Conservation (phyloP, 208 protist species). For the Leishmania turanica region DNA sequence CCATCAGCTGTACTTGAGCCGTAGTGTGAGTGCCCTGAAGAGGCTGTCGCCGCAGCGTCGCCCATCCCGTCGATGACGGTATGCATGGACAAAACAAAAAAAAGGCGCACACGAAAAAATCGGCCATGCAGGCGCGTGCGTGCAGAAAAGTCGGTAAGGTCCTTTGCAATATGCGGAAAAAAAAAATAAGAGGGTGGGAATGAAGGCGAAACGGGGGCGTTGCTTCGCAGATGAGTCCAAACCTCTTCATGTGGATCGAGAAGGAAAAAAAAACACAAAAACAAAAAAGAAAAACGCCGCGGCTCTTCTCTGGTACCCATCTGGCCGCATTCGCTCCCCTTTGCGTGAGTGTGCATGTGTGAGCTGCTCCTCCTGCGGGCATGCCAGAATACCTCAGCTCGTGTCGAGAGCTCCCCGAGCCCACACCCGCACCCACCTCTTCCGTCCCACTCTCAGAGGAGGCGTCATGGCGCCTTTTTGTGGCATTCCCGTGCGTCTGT, state of each 20-base stretch:
- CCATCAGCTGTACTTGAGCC: neutral
- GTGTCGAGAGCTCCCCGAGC: neutral
- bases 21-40: neutral
- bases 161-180: neutral
- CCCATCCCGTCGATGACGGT: neutral
- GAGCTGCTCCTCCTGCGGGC: neutral
- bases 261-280: slow-evolving; percentile 9
- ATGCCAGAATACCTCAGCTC: neutral
- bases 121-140: neutral
- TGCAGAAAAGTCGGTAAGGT: neutral
- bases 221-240: neutral
- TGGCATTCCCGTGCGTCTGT: neutral
- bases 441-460: neutral
- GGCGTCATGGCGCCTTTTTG: neutral
- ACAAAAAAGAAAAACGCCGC: neutral
- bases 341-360: neutral
- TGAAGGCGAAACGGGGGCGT: neutral
- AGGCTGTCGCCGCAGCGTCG: neutral
- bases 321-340: neutral
- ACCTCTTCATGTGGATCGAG: neutral
- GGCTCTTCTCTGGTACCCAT: neutral
- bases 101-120: neutral
- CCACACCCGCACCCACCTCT: neutral
- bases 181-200: neutral
- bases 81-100: neutral